Evolutionary conservation across 257 asterid genomes (phyloP).

Genomic region (Rubia yunnanensis): DNA sequence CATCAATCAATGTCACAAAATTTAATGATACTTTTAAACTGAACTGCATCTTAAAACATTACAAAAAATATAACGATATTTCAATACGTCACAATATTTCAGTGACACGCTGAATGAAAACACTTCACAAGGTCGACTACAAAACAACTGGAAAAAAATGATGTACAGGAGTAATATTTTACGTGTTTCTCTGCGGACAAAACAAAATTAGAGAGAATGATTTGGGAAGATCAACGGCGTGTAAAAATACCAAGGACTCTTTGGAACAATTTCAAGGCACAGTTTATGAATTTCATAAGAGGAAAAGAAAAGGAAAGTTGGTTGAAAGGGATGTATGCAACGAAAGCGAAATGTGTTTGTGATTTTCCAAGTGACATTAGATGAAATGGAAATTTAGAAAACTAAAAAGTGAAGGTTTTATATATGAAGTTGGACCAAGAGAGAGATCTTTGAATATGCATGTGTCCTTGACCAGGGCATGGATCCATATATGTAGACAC

Average conservation of each 20-base stretch:
- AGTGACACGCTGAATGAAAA: too few relatives aligned
- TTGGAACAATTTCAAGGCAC: too few relatives aligned
- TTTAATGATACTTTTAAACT: too few relatives aligned
- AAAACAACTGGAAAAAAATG: too few relatives aligned
- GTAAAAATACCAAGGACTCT: not conserved
- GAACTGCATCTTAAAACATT: too few relatives aligned
- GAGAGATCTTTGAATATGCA: constrained; percentile 3
- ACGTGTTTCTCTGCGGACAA: too few relatives aligned
- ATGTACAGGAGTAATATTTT: too few relatives aligned
- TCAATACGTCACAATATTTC: too few relatives aligned
- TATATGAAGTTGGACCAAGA: constrained; percentile 9
- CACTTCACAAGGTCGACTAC: too few relatives aligned
- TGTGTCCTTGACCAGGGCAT: not conserved
- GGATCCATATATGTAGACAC: not conserved
- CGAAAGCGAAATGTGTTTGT: not conserved
- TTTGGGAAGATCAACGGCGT: too few relatives aligned
- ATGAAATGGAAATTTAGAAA: not conserved
- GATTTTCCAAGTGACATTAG: not conserved
- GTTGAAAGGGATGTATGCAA: not conserved
- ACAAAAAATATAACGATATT: too few relatives aligned
- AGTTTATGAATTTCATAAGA: not conserved
- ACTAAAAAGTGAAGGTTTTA: not conserved
- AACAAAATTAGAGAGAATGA: not conserved
- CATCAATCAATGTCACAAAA: too few relatives aligned
- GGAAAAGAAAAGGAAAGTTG: not conserved